Base-by-base conservation (phyloP, 371 early-diverging fungal genomes). In the Circinella minor region DNA sequence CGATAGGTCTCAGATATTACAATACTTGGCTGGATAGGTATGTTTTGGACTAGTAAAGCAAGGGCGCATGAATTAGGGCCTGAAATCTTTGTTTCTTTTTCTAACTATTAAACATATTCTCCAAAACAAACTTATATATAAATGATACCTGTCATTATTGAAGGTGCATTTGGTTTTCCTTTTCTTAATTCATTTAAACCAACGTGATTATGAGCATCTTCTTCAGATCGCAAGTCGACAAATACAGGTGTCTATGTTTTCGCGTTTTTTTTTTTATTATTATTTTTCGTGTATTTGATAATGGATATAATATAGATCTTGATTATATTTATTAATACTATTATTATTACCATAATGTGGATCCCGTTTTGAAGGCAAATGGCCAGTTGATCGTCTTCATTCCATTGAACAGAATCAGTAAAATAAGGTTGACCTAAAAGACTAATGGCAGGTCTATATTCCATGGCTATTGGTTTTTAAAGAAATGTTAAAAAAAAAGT, bases 221-320 rank as follows among this genome's bases (percentile, higher is more conserved):
- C 47, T 37, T 76, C 78, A 13, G 78, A 76, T 27, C 71, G 38
- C 15, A 74, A 18, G n/a, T 74, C 77, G 4, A 71, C 60, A 15
- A 81, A 47, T 13, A 72, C 34, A 27, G 81, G 81, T 67, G 77
- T 74, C 81, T 81, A 70, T 36, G 54, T 57, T 57, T 18, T 34
- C 57, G 57, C 34, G 57, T 57, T 14, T 13, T 51, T 4, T 15
- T 51, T 14, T 5, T 49, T 49, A 49, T 49, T 43, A 43, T 43
- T 43, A 9, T 43, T 43, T 43, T 11, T 43, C 3, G 6, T 43
- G 0, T 9, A 3, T 27, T 27, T 27, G 27, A 27, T 2, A 27
- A 27, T 27, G 27, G 27, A 27, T 27, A 27, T 27, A 27, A 27
- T 27, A 27, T 27, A 27, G 27, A 27, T 27, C 27, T 27, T 27